Evolutionary conservation across 768 basidiomycete species (phyloP).

Genomic region (Russula sp.): DNA sequence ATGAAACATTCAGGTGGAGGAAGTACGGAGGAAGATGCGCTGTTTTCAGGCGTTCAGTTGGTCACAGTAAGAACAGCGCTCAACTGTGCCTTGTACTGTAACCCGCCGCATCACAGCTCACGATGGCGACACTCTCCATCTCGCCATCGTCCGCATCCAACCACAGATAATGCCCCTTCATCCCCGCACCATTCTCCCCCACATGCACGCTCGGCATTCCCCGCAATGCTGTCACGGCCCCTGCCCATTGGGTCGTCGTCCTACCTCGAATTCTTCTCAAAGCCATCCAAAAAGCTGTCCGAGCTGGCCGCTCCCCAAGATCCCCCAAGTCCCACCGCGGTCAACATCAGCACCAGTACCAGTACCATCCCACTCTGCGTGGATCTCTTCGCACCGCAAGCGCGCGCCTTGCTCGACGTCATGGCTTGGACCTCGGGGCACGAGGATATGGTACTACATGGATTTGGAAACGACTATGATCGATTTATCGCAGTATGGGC

Average conservation of each 20-base stretch:
- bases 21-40: too few species aligned
- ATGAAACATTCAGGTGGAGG: too few species aligned
- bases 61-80: too few species aligned
- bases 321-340: slow-evolving; percentile 1
- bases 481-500: slow-evolving; percentile 66
- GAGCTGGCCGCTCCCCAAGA: too few species aligned
- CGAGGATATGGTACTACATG: slow-evolving; percentile 62
- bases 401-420: slow-evolving; percentile 63
- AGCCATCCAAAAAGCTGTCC: slow-evolving; percentile 25
- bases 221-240: not conserved
- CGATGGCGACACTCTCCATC: not conserved
- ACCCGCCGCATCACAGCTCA: too few species aligned
- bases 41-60: too few species aligned
- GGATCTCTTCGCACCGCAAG: slow-evolving; percentile 52
- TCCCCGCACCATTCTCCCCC: not conserved
- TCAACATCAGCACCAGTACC: not conserved
- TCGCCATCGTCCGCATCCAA: not conserved
- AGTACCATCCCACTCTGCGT: slow-evolving; percentile 25
- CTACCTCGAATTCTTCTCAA: slow-evolving; percentile 32
- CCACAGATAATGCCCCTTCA: not conserved
- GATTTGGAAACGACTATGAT: slow-evolving; percentile 40
- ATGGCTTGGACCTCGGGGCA: slow-evolving; percentile 92
- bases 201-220: not conserved
- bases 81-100: too few species aligned
- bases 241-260: slow-evolving; percentile 27